Percentiles rank a stretch among this genome's conserved stretches.
Conservation (phyloP, 1,284 basidiomycete genomes). For the Ganoderma leucocontextum region DNA sequence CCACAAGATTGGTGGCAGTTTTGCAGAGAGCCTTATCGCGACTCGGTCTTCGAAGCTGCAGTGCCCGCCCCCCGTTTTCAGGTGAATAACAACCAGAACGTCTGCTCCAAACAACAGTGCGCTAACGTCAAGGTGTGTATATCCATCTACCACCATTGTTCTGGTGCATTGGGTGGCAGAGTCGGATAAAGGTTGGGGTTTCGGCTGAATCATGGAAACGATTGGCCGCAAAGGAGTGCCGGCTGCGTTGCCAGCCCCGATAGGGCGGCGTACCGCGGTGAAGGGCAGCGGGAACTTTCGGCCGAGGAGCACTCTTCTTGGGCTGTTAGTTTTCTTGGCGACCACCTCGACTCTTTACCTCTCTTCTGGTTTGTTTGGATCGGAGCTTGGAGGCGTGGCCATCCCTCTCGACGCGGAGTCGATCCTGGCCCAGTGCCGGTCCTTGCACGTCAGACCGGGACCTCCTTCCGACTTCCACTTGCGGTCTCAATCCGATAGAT, state of each 20-base stretch:
- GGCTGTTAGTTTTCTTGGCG: slow-evolving; percentile 10
- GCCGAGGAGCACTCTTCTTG: background rate
- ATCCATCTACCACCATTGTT: too few species aligned
- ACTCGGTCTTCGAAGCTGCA: too few species aligned
- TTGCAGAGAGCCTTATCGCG: too few species aligned
- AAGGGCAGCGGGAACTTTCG: background rate
- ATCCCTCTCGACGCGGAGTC: slow-evolving; percentile 33
- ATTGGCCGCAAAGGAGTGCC: background rate
- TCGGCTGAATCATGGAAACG: background rate
- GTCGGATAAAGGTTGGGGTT: background rate
- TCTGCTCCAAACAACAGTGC: too few species aligned
- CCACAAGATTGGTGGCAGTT: too few species aligned
- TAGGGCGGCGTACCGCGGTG: background rate
- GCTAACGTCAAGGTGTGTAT: background rate
- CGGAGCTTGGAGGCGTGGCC: slow-evolving; percentile 3
- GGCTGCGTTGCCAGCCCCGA: background rate
- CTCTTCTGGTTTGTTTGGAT: background rate
- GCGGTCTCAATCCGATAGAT: slow-evolving; percentile 60
- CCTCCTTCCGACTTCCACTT: slow-evolving; percentile 50
- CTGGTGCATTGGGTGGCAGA: background rate
- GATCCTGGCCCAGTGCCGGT: slow-evolving; percentile 39
- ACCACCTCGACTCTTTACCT: slow-evolving; percentile 5
- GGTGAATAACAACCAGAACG: too few species aligned
- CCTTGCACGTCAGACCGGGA: slow-evolving; percentile 42
- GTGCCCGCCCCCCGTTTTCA: too few species aligned